Base-by-base conservation (phyloP, 192 early-diverging fungal species). In the Pilobolus umbonatus region DNA sequence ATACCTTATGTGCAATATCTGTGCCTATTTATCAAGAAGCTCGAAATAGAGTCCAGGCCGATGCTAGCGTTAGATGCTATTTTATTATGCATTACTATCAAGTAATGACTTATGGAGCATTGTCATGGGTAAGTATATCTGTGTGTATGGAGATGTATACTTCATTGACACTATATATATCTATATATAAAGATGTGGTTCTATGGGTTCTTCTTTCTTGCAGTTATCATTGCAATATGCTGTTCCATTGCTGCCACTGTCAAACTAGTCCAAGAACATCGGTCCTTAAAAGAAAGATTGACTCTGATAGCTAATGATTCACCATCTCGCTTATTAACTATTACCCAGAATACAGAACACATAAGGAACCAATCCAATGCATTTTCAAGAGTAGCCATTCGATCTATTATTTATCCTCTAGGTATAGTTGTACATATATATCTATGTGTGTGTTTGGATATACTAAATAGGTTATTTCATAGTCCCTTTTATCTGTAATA, bases 401-500 rank as follows among this genome's bases (percentile, higher is more conserved):
- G 39, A 42, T 42, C 15, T 12, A 17, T 42, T 1, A 17, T 42
- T 17, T 42, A 42, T 42, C 39, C 39, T 15, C 19, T 42, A 42
- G 39, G 39, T 42, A 42, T 4, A 42, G 5, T 2, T 17, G 34
- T 35, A 35, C 11, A 35, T 35, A 35, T 35, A 35, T 11, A 35
- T 35, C 5, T 35, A 35, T 35, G 5, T 35, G 11, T 35, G 5
- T 35, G 11, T 35, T 11, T 35, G 34, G 34, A 35, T 35, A 35
- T 11, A 35, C 11, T 35, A 35, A 35, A 35, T 5, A n/a, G n/a
- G n/a, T n/a, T n/a, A n/a, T 29, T 25, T 7, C 38, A 25, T 38
- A 54, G 52, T 54, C 6, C 52, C 52, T 25, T 54, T 54, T 1
- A 54, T 54, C 14, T 35, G 29, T 24, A 54, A 31, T 36, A 25